Evolutionary conservation across 2,329 filamentous ascomycete species (phyloP), one percentile per base, ranked within the genome.

Genomic region (Epichloe gansuensis): DNA sequence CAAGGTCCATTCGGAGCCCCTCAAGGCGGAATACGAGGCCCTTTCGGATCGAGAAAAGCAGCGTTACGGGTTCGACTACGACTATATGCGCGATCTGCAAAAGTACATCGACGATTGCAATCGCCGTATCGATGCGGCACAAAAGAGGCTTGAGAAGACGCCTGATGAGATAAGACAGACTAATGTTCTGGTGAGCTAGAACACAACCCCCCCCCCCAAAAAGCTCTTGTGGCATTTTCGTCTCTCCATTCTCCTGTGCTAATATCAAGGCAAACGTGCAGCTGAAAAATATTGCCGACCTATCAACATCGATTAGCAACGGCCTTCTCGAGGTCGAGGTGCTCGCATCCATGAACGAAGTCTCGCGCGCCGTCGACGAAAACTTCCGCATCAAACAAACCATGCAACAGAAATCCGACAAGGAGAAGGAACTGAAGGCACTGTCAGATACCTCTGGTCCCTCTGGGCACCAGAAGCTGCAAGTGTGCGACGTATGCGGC

Each of bases 21-120:
- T 97, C 58, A 96, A 95, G 70, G 75, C 83, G 47, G 90, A 98
- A 66, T 98, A 93, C 68, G 86, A 94, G 60, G 76, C 73, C 1
- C 81, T 93, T 0, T 73, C 85, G 4, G 74, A 84, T 2, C 70
- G 80, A 34, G 85, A 91, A 61, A 85, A 84, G 66, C 80, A 84
- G 55, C 82, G 84, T 60, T 86, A 86, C 74, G 89, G 87, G 21
- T 97, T 97, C 66, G 91, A 97, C 59, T 94, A 89, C 69, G 93
- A 98, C 72, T 98, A 98, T 71, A 82, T 95, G 77, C 81, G 89
- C 57, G 90, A 98, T 67, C 86, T 98, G 71, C 87, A 91, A 66
- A 93, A 93, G 68, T 95, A 96, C 71, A 93, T 98, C 63, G 89
- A 94, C 63, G 90, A 95, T 59, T 98, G 93, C 74, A 95, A 98